Evolutionary conservation across 306 rosid genomes (phyloP).

Genomic region (Cicer bijugum): DNA sequence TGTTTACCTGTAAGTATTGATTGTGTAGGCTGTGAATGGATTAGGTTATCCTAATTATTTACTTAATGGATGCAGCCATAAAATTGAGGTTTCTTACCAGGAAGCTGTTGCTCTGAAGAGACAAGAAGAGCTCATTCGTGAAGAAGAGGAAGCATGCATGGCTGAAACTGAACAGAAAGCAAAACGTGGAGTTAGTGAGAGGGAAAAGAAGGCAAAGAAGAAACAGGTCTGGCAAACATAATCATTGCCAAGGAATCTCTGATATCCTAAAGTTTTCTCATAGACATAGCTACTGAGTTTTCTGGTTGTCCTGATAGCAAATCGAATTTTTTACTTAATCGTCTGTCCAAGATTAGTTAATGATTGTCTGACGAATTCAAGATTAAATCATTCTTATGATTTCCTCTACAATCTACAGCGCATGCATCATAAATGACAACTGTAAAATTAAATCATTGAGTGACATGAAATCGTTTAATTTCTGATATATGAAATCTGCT

Average conservation of each 20-base stretch:
- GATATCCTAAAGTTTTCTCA: slow-evolving; percentile 15
- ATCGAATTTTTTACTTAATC: slow-evolving; percentile 22
- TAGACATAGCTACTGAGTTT: slow-evolving; percentile 16
- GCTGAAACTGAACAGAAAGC: slow-evolving; percentile 91
- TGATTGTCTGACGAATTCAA: slow-evolving; percentile 3
- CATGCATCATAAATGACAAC: slow-evolving; percentile 7
- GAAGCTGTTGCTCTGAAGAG: slow-evolving; percentile 97
- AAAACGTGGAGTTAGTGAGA: slow-evolving; percentile 76
- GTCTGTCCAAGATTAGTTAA: slow-evolving; percentile 30
- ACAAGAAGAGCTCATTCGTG: slow-evolving; percentile 99
- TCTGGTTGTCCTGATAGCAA: slow-evolving; percentile 20
- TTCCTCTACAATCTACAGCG: background rate
- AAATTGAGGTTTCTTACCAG: slow-evolving; percentile 97
- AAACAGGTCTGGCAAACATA: slow-evolving; percentile 63
- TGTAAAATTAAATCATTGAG: background rate
- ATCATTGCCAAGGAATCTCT: slow-evolving; percentile 5
- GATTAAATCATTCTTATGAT: slow-evolving; percentile 11
- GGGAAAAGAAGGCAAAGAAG: slow-evolving; percentile 92
- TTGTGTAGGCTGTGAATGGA: slow-evolving; percentile 21
- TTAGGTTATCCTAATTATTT: slow-evolving; percentile 39
- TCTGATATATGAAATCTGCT: slow-evolving; percentile 3
- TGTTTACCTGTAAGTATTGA: slow-evolving; percentile 23
- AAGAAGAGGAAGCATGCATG: slow-evolving; percentile 97
- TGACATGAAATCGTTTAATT: slow-evolving; percentile 18
- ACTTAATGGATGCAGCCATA: slow-evolving; percentile 70